Conservation (phyloP, 176 grass and related monocot genomes). For the Triticum timopheevii region DNA sequence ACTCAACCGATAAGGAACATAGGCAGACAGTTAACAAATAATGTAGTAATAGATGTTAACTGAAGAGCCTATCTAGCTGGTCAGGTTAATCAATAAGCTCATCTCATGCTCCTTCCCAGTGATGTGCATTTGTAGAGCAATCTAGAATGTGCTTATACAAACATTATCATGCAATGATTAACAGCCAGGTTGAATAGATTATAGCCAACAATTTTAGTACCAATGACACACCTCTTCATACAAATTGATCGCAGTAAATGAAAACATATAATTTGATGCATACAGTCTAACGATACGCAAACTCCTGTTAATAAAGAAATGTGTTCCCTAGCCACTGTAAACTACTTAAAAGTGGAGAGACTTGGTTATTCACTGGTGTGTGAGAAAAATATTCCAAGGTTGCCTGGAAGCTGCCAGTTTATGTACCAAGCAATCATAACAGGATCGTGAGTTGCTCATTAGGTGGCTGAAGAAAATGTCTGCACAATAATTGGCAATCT, state of each 20-base stretch:
- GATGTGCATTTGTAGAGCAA: slow-evolving; percentile 11
- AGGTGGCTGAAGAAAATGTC: slow-evolving; percentile 1
- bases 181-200: neutral
- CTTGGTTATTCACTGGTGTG: slow-evolving; percentile 8
- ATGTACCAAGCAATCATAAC: neutral
- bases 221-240: neutral
- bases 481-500: neutral
- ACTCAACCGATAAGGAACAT: slow-evolving; percentile 8
- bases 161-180: slow-evolving; percentile 11
- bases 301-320: neutral
- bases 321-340: slow-evolving; percentile 3
- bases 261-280: neutral
- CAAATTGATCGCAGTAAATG: neutral
- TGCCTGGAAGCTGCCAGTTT: neutral
- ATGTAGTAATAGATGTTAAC: neutral
- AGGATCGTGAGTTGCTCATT: neutral
- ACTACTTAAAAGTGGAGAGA: neutral
- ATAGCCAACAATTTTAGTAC: neutral
- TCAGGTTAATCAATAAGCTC: slow-evolving; percentile 9
- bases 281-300: neutral
- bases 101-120: neutral
- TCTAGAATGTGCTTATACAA: slow-evolving; percentile 11
- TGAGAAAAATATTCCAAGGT: neutral
- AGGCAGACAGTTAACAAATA: neutral
- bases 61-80: neutral